Evolutionary conservation across 768 basidiomycete species (phyloP).

Genomic region (Phaeolepiota aurea): DNA sequence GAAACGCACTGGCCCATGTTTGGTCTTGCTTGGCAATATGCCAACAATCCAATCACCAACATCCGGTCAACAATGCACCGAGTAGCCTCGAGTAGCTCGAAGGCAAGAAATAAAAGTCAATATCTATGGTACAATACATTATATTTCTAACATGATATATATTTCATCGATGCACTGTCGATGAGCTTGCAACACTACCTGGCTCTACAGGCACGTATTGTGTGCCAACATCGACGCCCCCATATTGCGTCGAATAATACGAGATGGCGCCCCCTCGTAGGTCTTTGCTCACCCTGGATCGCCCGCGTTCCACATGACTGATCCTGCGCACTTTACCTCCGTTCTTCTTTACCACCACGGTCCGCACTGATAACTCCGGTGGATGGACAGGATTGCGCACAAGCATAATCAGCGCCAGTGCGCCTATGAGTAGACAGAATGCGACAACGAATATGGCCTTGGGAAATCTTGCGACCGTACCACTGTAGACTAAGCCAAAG

Average conservation of each 20-base stretch:
- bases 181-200: background rate
- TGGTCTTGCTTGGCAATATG: conserved; percentile 12
- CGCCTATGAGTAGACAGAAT: conserved; percentile 35
- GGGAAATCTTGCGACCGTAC: conserved; percentile 59
- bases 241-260: conserved; percentile 9
- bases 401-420: conserved; percentile 26
- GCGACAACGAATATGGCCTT: conserved; percentile 63
- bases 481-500: conserved; percentile 65
- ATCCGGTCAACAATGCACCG: background rate
- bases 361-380: conserved; percentile 3
- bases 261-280: conserved; percentile 27
- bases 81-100: background rate
- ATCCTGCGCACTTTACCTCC: conserved; percentile 6
- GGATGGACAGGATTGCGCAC: conserved; percentile 30
- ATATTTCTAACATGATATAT: background rate
- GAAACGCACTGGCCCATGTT: conserved; percentile 13
- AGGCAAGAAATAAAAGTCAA: background rate
- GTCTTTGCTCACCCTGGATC: conserved; percentile 43
- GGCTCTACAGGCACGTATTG: background rate
- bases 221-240: background rate
- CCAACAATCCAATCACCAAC: background rate
- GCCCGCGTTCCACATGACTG: conserved; percentile 30
- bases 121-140: background rate
- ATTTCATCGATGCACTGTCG: background rate
- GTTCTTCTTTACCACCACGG: conserved; percentile 8